Conservation (phyloP, 306 rosid genomes). For the Vigna reflexopilosa region DNA sequence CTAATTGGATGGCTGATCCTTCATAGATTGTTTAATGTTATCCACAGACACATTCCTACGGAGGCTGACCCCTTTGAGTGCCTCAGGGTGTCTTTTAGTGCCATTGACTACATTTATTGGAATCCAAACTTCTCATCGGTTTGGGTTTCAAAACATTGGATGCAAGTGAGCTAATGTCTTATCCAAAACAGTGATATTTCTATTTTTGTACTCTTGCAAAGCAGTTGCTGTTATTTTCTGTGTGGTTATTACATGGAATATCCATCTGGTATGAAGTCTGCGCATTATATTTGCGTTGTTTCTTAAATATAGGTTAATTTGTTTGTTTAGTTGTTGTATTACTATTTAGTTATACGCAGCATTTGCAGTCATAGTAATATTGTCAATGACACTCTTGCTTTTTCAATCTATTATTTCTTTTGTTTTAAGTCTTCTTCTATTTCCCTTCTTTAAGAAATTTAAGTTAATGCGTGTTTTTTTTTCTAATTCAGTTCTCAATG, state of each 20-base stretch:
- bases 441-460: conserved; percentile 26
- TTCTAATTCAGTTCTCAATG: conserved; percentile 56
- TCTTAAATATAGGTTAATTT: conserved; percentile 25
- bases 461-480: conserved; percentile 32
- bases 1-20: not conserved
- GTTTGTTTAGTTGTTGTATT: conserved; percentile 15
- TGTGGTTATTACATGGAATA: not conserved
- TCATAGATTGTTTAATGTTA: not conserved
- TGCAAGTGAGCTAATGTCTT: not conserved
- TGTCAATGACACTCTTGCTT: conserved; percentile 4
- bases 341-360: conserved; percentile 18
- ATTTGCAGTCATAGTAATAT: conserved; percentile 16
- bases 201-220: not conserved
- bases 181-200: not conserved
- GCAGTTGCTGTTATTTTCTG: not conserved
- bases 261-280: conserved; percentile 11
- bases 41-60: not conserved
- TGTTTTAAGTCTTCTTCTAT: conserved; percentile 14
- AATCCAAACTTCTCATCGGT: not conserved
- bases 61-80: not conserved
- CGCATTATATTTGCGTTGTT: not conserved
- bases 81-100: not conserved
- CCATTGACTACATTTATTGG: not conserved
- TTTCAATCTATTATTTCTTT: not conserved
- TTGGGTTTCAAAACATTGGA: not conserved